Evolutionary conservation across 2,329 filamentous ascomycete genomes (phyloP).

Genomic region (Polychaeton citri): DNA sequence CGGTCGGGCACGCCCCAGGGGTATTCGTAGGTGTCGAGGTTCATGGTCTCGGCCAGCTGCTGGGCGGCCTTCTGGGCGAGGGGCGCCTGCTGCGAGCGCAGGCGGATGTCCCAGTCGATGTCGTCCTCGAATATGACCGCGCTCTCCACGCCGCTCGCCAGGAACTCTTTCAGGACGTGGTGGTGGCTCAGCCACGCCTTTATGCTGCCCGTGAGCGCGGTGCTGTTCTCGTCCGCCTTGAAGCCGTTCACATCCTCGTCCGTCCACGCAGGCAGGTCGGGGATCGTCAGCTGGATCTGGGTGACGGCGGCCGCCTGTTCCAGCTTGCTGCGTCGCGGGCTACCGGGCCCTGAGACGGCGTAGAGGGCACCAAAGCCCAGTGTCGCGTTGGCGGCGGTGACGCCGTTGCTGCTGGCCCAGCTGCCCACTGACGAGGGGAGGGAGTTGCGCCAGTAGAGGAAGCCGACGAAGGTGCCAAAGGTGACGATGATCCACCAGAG

Average conservation of each 20-base stretch:
- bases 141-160: constrained; percentile 27
- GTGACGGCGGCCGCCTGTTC: constrained; percentile 26
- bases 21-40: constrained; percentile 16
- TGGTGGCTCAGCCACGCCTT: constrained; percentile 28
- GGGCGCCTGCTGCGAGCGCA: constrained; percentile 26
- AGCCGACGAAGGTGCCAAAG: neutral
- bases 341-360: constrained; percentile 23
- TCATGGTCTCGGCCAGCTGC: constrained; percentile 18
- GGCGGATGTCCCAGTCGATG: constrained; percentile 32
- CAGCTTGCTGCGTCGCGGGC: constrained; percentile 19
- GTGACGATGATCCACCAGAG: neutral
- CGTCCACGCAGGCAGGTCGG: constrained; percentile 22
- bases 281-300: constrained; percentile 23
- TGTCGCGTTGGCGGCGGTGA: constrained; percentile 9
- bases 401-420: neutral
- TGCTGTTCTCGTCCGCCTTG: constrained; percentile 13
- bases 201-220: constrained; percentile 21
- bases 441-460: neutral
- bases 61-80: constrained; percentile 12
- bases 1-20: constrained; percentile 22
- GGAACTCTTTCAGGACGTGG: constrained; percentile 21
- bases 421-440: neutral
- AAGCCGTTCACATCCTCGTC: constrained; percentile 18
- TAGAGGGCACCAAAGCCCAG: constrained; percentile 24
- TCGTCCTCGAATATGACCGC: constrained; percentile 33